Evolutionary conservation across 139 green algal species (phyloP).

Genomic region (Chlamydomonas sphaeroides): DNA sequence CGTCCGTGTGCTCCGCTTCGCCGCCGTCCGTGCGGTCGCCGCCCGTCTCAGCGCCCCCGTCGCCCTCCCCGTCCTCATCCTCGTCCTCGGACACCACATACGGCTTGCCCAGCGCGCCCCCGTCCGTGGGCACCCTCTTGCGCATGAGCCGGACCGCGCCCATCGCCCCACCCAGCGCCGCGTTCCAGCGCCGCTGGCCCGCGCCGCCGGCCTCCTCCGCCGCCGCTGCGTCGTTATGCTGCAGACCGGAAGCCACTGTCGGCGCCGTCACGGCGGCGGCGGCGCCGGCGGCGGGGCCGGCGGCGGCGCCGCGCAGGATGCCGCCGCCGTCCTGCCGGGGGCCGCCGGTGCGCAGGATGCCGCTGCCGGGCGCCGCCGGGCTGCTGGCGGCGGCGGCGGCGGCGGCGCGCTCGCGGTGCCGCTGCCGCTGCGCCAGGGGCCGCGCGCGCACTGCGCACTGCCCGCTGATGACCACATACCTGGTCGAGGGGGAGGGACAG

Average conservation of each 20-base stretch:
- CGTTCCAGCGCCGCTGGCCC: too few relatives aligned
- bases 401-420: background rate
- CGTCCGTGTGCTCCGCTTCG: background rate
- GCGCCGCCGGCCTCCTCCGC: background rate
- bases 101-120: too few relatives aligned
- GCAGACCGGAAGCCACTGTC: too few relatives aligned
- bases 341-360: background rate
- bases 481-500: too few relatives aligned
- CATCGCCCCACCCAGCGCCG: too few relatives aligned
- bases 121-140: too few relatives aligned
- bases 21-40: background rate
- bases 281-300: background rate
- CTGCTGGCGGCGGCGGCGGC: too few relatives aligned
- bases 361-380: background rate
- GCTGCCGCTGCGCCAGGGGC: background rate
- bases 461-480: constrained; percentile 48
- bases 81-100: too few relatives aligned
- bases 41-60: background rate
- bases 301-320: background rate
- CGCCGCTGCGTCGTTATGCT: background rate
- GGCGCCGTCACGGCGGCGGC: background rate
- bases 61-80: too few relatives aligned
- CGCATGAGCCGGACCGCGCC: too few relatives aligned
- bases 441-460: constrained; percentile 34
- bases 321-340: background rate